These are phyloP conservation scores for Oryza glaberrima DNA, from an alignment of 176 grass and related monocot genomes.

Conservation along the genomic window DNA sequence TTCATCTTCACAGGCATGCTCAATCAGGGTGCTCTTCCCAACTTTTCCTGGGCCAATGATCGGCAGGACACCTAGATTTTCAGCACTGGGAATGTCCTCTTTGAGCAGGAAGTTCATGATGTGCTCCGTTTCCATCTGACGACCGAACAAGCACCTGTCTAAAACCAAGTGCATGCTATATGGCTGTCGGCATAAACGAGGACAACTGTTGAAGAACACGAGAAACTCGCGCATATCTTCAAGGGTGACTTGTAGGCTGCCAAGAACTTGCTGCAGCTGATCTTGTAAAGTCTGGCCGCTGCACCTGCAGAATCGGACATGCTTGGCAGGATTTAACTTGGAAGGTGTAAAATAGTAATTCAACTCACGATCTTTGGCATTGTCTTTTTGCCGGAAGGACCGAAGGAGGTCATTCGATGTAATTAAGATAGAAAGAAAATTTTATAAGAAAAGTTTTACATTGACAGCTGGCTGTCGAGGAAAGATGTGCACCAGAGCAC, in stretches of 20 bases:
- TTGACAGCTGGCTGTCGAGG: no score
- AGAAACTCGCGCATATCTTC: neutral
- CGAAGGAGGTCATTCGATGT: no score
- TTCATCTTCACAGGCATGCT: conserved; percentile 5
- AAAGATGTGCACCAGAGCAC: no score
- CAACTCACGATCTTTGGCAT: neutral
- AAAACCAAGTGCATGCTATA: neutral
- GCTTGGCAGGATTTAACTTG: neutral
- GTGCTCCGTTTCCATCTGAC: neutral
- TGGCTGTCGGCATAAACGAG: neutral
- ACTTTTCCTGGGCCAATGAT: neutral
- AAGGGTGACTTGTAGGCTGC: no score
- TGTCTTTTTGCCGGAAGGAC: no score
- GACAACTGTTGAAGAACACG: neutral
- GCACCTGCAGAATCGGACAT: neutral
- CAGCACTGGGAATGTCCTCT: neutral
- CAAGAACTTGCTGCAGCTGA: neutral
- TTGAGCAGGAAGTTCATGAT: neutral
- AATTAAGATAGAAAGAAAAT: no score
- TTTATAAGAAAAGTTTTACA: no score
- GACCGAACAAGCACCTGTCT: neutral
- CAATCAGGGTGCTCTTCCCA: conserved; percentile 38
- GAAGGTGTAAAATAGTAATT: neutral
- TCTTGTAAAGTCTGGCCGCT: neutral
- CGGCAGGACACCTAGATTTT: neutral